Conservation (phyloP, 768 basidiomycete genomes). For the Xanthoconium stramineum region DNA sequence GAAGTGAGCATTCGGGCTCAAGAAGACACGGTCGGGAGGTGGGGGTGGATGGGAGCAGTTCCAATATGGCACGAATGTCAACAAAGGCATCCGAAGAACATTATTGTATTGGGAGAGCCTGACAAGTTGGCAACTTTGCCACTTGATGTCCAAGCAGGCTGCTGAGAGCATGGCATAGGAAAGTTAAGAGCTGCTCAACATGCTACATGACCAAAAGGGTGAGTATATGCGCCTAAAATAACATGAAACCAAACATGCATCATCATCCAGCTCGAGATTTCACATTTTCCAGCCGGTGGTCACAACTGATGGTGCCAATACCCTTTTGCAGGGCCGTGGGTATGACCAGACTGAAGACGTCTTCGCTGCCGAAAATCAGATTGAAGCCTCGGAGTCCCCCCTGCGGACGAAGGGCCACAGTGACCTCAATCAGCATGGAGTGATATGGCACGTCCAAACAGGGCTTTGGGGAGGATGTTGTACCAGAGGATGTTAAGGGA, state of each 20-base stretch:
- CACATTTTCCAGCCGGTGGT: slow-evolving; percentile 65
- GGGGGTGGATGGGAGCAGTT: too few relatives aligned
- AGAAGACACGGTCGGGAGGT: too few relatives aligned
- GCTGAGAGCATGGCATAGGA: slow-evolving; percentile 51
- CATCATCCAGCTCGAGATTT: slow-evolving; percentile 54
- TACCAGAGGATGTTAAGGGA: too few relatives aligned
- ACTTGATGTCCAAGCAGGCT: slow-evolving; percentile 42
- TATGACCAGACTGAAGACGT: slow-evolving; percentile 61
- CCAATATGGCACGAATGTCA: too few relatives aligned
- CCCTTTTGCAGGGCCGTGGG: slow-evolving; percentile 39
- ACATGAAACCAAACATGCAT: slow-evolving; percentile 23
- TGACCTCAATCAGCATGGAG: too few relatives aligned
- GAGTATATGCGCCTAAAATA: slow-evolving; percentile 29
- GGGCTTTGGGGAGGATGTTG: too few relatives aligned
- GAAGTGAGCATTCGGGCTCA: too few relatives aligned
- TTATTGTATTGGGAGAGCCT: slow-evolving; percentile 62
- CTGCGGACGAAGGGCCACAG: slow-evolving; percentile 30
- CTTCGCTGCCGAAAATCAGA: slow-evolving; percentile 42
- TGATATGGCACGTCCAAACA: too few relatives aligned
- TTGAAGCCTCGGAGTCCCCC: slow-evolving; percentile 19
- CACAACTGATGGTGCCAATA: slow-evolving; percentile 66
- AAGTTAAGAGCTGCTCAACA: slow-evolving; percentile 83
- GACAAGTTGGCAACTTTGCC: slow-evolving; percentile 39
- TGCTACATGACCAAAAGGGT: slow-evolving; percentile 44
- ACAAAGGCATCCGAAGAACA: too few relatives aligned